Conservation (phyloP, 1,284 basidiomycete genomes). For the Ustilago xerochloae region DNA sequence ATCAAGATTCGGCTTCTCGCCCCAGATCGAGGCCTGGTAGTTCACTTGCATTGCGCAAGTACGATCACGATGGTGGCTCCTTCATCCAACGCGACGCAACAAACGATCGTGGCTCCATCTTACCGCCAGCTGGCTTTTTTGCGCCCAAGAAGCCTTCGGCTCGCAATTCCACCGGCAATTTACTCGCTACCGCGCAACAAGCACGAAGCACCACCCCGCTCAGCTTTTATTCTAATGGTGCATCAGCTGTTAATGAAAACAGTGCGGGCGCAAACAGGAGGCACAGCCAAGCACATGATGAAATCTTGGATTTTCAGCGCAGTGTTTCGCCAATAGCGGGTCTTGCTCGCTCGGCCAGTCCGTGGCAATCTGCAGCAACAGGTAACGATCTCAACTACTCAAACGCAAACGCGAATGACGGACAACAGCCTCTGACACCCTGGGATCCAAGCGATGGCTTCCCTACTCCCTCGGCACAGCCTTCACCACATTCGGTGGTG, state of each 20-base stretch:
- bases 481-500: conserved; percentile 31
- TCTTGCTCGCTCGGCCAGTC: conserved; percentile 14
- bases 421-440: background rate
- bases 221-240: conserved; percentile 18
- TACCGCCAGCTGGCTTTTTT: conserved; percentile 58
- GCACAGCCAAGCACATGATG: conserved; percentile 2
- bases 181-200: conserved; percentile 12
- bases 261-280: background rate
- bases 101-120: conserved; percentile 37
- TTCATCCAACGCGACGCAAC: conserved; percentile 36
- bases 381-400: background rate
- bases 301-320: conserved; percentile 8
- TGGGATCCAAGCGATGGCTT: conserved; percentile 19
- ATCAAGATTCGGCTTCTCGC: conserved; percentile 5
- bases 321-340: background rate
- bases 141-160: conserved; percentile 46
- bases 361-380: conserved; percentile 17
- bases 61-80: conserved; percentile 21
- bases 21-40: conserved; percentile 16
- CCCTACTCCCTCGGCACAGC: conserved; percentile 9
- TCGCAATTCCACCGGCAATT: conserved; percentile 22
- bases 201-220: conserved; percentile 31
- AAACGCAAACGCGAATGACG: background rate
- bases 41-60: conserved; percentile 20
- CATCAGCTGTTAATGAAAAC: background rate